Conservation (phyloP, 305 asterid species). For the Fraxinus ornus region DNA sequence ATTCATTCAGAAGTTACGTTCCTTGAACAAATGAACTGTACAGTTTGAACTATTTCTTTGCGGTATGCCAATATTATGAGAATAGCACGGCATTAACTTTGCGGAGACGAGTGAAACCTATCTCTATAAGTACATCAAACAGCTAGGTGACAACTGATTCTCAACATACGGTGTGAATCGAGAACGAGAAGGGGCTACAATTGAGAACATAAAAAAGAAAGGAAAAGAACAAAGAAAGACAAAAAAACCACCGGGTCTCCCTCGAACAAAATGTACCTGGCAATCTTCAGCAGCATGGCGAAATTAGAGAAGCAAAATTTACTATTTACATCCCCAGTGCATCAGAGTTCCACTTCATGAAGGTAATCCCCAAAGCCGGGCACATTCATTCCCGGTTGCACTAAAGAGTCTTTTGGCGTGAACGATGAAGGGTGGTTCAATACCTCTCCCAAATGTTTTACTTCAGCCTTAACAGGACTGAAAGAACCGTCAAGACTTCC, state of each 20-base stretch:
- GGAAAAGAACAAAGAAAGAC: neutral
- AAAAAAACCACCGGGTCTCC: slow-evolving; percentile 27
- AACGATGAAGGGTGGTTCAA: slow-evolving; percentile 33
- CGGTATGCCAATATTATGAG: slow-evolving; percentile 30
- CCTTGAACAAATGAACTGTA: slow-evolving; percentile 51
- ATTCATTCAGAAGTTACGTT: slow-evolving; percentile 18
- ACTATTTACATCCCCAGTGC: slow-evolving; percentile 43
- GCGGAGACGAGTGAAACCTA: slow-evolving; percentile 30
- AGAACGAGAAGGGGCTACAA: neutral
- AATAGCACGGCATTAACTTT: slow-evolving; percentile 30
- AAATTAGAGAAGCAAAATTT: slow-evolving; percentile 25
- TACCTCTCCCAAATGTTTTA: slow-evolving; percentile 59
- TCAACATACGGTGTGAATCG: slow-evolving; percentile 32
- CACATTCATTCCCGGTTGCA: slow-evolving; percentile 37
- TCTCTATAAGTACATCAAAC: slow-evolving; percentile 48
- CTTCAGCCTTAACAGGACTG: slow-evolving; percentile 34
- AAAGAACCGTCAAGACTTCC: slow-evolving; percentile 52
- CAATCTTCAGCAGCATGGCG: slow-evolving; percentile 28
- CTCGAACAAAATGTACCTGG: slow-evolving; percentile 23
- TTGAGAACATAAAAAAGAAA: neutral
- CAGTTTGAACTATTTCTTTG: slow-evolving; percentile 34
- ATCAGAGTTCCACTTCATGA: slow-evolving; percentile 77
- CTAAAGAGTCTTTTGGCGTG: slow-evolving; percentile 34
- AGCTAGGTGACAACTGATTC: slow-evolving; percentile 33
- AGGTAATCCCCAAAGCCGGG: slow-evolving; percentile 53